phyloP scores from a whole-genome alignment of 2,329 filamentous ascomycete genomes.

The Xylaria sp. region DNA sequence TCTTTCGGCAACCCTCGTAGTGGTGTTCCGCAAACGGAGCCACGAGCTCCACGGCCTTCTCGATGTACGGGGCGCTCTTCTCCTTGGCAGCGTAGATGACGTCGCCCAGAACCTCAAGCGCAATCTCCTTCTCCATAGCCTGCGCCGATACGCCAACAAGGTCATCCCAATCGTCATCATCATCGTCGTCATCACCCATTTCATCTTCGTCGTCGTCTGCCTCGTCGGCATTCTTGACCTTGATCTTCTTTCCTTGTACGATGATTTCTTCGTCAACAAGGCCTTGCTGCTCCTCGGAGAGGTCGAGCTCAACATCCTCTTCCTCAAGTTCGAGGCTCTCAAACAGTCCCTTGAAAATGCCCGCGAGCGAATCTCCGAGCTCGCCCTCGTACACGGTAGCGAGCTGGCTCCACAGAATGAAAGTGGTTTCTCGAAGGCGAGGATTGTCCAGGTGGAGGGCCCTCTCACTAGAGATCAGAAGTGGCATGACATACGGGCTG shows the following conservation, averaged over 20 bases:
- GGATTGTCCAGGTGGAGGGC: constrained; percentile 86
- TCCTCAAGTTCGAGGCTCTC: constrained; percentile 86
- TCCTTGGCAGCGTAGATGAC: constrained; percentile 77
- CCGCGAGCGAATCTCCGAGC: constrained; percentile 76
- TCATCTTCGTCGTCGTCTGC: constrained; percentile 60
- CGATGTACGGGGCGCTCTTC: constrained; percentile 63
- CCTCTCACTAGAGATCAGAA: constrained; percentile 93
- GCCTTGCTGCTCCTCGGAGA: constrained; percentile 54
- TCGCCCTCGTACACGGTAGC: constrained; percentile 90
- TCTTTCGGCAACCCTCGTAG: constrained; percentile 93
- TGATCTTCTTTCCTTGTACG: constrained; percentile 82
- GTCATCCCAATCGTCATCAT: constrained; percentile 84
- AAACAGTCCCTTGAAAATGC: constrained; percentile 79
- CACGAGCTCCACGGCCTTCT: constrained; percentile 83
- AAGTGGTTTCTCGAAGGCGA: constrained; percentile 91
- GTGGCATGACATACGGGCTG: constrained; percentile 84
- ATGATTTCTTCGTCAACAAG: constrained; percentile 52
- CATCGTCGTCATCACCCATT: constrained; percentile 66
- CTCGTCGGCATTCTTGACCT: constrained; percentile 61
- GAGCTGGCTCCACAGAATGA: constrained; percentile 94
- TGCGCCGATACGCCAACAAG: constrained; percentile 84
- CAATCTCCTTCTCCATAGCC: constrained; percentile 95
- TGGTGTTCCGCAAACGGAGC: constrained; percentile 82
- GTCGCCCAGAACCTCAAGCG: constrained; percentile 91
- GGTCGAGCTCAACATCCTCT: constrained; percentile 79